A percentile compares a stretch with the other conserved stretches of the same genome.
Evolutionary conservation across 140 eudicot genomes (phyloP).

Genomic region (Oenanthe javanica): DNA sequence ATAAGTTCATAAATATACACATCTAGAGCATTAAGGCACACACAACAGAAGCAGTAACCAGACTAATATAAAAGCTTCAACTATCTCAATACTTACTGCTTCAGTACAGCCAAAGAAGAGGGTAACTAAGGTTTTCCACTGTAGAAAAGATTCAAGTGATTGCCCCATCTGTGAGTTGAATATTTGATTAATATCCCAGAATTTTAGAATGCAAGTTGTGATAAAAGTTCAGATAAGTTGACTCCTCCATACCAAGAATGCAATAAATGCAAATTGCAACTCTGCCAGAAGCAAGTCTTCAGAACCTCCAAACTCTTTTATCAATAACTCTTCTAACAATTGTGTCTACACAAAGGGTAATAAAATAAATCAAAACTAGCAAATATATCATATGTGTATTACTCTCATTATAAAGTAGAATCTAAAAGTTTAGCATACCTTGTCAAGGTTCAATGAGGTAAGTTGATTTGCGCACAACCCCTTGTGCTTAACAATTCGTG

Average conservation of each 20-base stretch:
- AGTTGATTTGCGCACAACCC: slow-evolving; percentile 60
- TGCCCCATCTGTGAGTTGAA: slow-evolving; percentile 81
- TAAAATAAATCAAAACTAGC: background rate
- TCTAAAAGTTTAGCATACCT: slow-evolving; percentile 26
- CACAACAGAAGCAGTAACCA: background rate
- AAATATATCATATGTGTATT: background rate
- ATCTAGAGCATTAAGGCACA: background rate
- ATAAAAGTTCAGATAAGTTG: background rate
- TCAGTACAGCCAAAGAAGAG: slow-evolving; percentile 79
- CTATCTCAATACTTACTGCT: slow-evolving; percentile 52
- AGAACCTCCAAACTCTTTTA: slow-evolving; percentile 58
- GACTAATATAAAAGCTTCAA: background rate
- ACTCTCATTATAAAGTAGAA: background rate
- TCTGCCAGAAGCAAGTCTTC: slow-evolving; percentile 87
- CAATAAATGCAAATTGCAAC: slow-evolving; percentile 85
- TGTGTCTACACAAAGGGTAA: slow-evolving; percentile 39
- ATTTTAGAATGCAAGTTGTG: background rate
- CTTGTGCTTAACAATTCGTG: slow-evolving; percentile 70
- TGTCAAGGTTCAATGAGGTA: slow-evolving; percentile 83
- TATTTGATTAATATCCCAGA: background rate
- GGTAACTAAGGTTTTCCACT: slow-evolving; percentile 75
- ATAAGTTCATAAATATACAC: background rate
- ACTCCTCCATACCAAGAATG: slow-evolving; percentile 58
- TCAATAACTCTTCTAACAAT: slow-evolving; percentile 61
- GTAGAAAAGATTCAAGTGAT: slow-evolving; percentile 85